phyloP scores from a whole-genome alignment of 306 rosid genomes.

The Quercus alba region DNA sequence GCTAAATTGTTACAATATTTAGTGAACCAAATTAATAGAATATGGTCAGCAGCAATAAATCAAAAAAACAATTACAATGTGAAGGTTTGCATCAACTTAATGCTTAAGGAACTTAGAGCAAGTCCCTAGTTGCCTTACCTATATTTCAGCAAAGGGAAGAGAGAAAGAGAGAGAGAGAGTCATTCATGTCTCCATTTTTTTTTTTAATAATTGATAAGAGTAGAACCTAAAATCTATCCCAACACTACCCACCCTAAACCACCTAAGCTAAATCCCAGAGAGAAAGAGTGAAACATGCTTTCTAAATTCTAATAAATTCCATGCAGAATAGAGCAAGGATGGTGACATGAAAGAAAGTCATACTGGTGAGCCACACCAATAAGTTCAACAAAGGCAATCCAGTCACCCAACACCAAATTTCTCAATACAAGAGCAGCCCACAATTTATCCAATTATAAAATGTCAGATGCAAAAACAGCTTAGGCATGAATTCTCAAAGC shows the following conservation, averaged over 20 bases:
- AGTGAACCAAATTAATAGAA: background rate
- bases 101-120: background rate
- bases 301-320: background rate
- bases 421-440: background rate
- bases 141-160: background rate
- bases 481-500: conserved; percentile 1
- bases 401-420: background rate
- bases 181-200: background rate
- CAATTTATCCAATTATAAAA: background rate
- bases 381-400: background rate
- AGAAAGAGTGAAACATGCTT: too few species aligned
- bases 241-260: background rate
- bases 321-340: background rate
- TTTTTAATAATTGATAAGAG: background rate
- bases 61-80: background rate
- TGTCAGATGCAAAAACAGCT: background rate
- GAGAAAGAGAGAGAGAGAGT: background rate
- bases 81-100: background rate
- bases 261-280: background rate
- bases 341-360: background rate
- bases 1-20: background rate
- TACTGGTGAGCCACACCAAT: background rate
- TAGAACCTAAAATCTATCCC: background rate
- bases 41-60: background rate
- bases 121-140: background rate